Conservation (phyloP, 768 basidiomycete species). For the Austroboletus eburneus region DNA sequence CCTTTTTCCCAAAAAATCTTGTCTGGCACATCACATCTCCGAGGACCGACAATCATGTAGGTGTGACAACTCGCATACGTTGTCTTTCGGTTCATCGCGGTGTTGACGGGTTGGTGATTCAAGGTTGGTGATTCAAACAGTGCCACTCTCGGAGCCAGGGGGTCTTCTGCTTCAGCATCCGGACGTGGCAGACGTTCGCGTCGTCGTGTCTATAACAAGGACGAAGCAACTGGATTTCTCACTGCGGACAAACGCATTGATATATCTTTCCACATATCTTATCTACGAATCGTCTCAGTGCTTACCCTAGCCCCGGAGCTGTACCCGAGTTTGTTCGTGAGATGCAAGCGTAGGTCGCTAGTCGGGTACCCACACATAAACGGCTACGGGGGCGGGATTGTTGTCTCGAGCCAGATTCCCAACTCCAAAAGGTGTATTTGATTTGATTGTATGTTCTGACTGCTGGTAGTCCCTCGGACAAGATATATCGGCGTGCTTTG, state of each 20-base stretch:
- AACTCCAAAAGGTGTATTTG: constrained; percentile 31
- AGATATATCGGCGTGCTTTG: constrained; percentile 78
- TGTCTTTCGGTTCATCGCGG: too few species aligned
- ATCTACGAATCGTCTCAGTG: constrained; percentile 30
- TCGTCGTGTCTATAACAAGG: constrained; percentile 64
- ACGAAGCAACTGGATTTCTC: constrained; percentile 79
- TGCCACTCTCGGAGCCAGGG: constrained; percentile 85
- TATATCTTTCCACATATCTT: too few species aligned
- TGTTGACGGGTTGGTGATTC: too few species aligned
- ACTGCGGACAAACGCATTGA: constrained; percentile 30
- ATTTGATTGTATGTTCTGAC: constrained; percentile 3
- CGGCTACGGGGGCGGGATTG: constrained; percentile 67
- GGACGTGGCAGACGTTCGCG: constrained; percentile 73
- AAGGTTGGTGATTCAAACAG: too few species aligned
- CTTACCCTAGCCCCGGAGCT: constrained; percentile 18
- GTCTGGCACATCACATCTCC: too few species aligned
- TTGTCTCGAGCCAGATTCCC: constrained; percentile 46
- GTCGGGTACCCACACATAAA: constrained; percentile 74
- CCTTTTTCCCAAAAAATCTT: too few species aligned
- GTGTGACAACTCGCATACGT: too few species aligned
- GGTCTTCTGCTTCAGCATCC: constrained; percentile 70
- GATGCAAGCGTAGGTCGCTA: constrained; percentile 63
- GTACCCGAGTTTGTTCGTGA: constrained; percentile 36
- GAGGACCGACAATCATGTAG: too few species aligned
- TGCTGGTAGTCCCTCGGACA: constrained; percentile 66